Conservation (phyloP, 148 eudicot species). For the Rhododendron vialii region DNA sequence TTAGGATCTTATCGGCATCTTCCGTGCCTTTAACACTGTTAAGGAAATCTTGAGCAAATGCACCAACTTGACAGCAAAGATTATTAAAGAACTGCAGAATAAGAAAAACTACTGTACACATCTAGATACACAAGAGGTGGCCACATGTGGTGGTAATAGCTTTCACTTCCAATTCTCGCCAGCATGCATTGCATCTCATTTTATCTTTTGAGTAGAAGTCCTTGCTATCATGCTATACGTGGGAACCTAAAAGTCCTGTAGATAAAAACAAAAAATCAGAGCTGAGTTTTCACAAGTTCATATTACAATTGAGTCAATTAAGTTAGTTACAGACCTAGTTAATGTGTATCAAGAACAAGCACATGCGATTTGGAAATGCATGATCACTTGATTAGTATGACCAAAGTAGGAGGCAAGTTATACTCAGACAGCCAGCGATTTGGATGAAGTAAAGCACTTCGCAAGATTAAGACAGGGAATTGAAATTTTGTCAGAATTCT, state of each 20-base stretch:
- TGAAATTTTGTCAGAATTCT: not conserved
- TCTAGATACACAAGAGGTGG: conserved; percentile 83
- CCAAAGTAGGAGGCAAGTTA: not conserved
- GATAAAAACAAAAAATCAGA: not conserved
- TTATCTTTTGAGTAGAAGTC: conserved; percentile 21
- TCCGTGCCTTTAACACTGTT: conserved; percentile 57
- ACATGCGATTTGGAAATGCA: not conserved
- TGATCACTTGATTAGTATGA: not conserved
- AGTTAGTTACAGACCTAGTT: not conserved
- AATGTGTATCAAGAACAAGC: not conserved
- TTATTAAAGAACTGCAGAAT: not conserved
- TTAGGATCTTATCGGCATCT: conserved; percentile 81
- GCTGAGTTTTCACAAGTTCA: not conserved
- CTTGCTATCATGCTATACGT: conserved; percentile 11
- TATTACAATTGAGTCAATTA: not conserved
- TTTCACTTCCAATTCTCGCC: conserved; percentile 91
- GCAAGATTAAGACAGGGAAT: not conserved
- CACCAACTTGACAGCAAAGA: not conserved
- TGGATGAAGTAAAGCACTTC: not conserved
- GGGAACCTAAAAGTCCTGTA: not conserved
- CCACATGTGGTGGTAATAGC: conserved; percentile 86
- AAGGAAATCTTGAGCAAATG: conserved; percentile 26
- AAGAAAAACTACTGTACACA: conserved; percentile 1
- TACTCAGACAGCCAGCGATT: not conserved
- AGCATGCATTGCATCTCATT: conserved; percentile 98